Evolutionary conservation across 1,284 basidiomycete species (phyloP), one percentile per base, ranked within the genome.

Genomic region (Xerocomus nothofagi): DNA sequence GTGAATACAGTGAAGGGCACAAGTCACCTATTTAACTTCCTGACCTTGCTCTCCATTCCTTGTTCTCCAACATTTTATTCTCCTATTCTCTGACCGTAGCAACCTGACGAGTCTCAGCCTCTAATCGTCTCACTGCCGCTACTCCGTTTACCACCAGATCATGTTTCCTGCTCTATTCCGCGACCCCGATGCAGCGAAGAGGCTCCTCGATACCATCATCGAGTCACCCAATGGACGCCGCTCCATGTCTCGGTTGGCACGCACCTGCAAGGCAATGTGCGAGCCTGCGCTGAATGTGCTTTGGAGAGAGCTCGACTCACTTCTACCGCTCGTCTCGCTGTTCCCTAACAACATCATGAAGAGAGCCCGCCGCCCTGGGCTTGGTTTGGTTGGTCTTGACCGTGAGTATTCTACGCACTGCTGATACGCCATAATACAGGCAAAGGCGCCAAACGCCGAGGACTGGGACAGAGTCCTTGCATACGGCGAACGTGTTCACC

Each of bases 241-340:
- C 33, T 75, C 79, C 39, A 67, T 88, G 51, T 82, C 82, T 39
- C 75, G 86, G 60, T 71, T 90, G 55, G 80, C 87, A 44, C 75
- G 87, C 49, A 88, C 87, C 42, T 89, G 87, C 68, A 81, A 76
- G 56, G 79, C 80, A 21, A 72, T 88, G 64, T 80, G 76, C 55
- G 85, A 86, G 56, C 84, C 85, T n/a, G 81, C 83, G n/a, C 63
- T 89, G 52, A 73, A 83, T 63, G 69, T 82, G 41, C 72, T 90
- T 27, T 90, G 87, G 87, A 80, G 76, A 62, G 87, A 90, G 60
- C 70, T 90, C 47, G 87, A 90, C 66, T 87, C 85, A 14, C 72
- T 90, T 53, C 68, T 82, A 37, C 87, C 87, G 5, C 71, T 90
- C 49, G 71, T 89, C 44, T 80, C 81, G 21, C 67, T 88, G 47